Evolutionary conservation across 306 rosid genomes (phyloP).

Genomic region (Neltuma alba): DNA sequence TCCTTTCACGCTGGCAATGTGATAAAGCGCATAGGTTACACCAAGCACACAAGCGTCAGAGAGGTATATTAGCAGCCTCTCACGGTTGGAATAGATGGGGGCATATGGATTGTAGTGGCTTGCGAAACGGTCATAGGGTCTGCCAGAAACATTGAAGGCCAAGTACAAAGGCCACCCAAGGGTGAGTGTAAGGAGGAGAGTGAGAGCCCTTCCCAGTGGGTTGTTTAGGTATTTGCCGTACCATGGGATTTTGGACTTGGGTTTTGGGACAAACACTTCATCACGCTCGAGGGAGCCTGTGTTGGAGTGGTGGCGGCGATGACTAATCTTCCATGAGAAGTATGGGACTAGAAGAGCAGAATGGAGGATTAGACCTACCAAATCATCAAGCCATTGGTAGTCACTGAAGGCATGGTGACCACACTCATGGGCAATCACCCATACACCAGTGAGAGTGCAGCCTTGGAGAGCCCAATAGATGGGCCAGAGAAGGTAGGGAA

Average conservation of each 20-base stretch:
- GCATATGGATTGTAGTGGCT: constrained; percentile 73
- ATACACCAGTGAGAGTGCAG: constrained; percentile 60
- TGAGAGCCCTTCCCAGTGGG: constrained; percentile 50
- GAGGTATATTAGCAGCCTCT: constrained; percentile 48
- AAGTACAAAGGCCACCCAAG: constrained; percentile 81
- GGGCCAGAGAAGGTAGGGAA: constrained; percentile 61
- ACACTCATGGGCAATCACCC: constrained; percentile 90
- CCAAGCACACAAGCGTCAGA: constrained; percentile 53
- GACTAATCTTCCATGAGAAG: constrained; percentile 80
- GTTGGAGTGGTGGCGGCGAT: constrained; percentile 80
- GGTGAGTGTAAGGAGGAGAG: constrained; percentile 50
- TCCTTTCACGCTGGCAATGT: constrained; percentile 45
- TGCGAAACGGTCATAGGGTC: constrained; percentile 55
- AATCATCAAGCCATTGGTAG: constrained; percentile 61
- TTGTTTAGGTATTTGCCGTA: constrained; percentile 58
- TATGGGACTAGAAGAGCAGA: constrained; percentile 63
- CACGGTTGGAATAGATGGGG: constrained; percentile 60
- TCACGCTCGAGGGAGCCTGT: constrained; percentile 69
- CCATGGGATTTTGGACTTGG: constrained; percentile 48
- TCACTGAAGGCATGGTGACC: constrained; percentile 87
- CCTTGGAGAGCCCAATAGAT: constrained; percentile 71
- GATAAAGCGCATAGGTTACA: constrained; percentile 40
- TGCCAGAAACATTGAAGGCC: constrained; percentile 63
- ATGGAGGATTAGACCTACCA: constrained; percentile 64
- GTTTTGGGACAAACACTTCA: constrained; percentile 77